Conservation (phyloP, 805 yeast genomes). For the Cyberlindnera nakhonratchasimensis region DNA sequence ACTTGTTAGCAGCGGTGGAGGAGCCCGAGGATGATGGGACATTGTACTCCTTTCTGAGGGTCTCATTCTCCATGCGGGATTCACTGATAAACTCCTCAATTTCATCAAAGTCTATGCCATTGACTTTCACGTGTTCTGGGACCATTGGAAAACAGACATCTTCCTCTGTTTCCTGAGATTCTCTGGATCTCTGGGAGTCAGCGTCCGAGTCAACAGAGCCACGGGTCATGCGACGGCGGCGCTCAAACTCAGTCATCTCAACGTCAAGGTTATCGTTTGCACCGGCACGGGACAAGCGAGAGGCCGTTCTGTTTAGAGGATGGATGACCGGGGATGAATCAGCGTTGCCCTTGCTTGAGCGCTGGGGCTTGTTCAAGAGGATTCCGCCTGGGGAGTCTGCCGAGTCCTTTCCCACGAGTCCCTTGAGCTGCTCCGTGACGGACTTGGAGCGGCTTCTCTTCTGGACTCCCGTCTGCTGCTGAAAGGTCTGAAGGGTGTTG, state of each 20-base stretch:
- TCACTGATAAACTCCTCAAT: conserved; percentile 75
- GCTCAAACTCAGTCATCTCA: conserved; percentile 34
- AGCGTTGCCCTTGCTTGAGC: conserved; percentile 18
- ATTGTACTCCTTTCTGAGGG: conserved; percentile 23
- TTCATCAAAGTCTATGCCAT: conserved; percentile 89
- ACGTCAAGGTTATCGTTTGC: conserved; percentile 29
- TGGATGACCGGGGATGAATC: conserved; percentile 23
- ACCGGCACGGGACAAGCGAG: conserved; percentile 23
- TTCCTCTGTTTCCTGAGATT: conserved; percentile 89
- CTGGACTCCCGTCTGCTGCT: conserved; percentile 1
- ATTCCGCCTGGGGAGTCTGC: conserved; percentile 30
- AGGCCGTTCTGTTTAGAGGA: conserved; percentile 22
- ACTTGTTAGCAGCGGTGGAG: conserved; percentile 57
- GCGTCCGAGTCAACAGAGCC: conserved; percentile 54
- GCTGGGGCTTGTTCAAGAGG: conserved; percentile 27
- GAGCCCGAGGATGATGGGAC: conserved; percentile 32
- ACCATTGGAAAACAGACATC: conserved; percentile 97
- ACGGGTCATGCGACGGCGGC: conserved; percentile 32
- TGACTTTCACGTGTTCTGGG: conserved; percentile 56
- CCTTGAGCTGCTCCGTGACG: conserved; percentile 41
- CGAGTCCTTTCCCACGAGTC: conserved; percentile 32
- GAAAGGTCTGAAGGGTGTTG: conserved; percentile 5
- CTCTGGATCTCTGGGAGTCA: conserved; percentile 70
- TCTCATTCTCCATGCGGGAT: conserved; percentile 47
- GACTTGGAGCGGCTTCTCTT: conserved; percentile 29